Evolutionary conservation across 2,329 filamentous ascomycete species (phyloP), one percentile per base, ranked within the genome.

Genomic region (Penicillium sp.): DNA sequence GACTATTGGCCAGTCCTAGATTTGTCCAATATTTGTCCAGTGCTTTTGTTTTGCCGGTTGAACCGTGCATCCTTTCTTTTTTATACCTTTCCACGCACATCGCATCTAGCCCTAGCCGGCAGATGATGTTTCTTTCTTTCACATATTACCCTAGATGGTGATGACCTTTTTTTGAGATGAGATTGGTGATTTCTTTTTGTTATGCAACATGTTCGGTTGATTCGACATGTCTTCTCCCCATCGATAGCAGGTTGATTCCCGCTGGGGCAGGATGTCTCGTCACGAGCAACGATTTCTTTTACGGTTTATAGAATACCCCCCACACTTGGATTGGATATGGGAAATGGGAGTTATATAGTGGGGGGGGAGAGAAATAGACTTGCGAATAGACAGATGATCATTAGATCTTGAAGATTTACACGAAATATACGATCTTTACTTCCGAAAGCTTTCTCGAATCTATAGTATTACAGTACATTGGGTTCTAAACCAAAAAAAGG

Each of bases 1-100:
- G 50, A 67, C 60, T 53, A 66, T 78, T 50, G 75, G 75, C 52
- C 58, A 63, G 62, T 56, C 63, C 47, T 63, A 59, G 34, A 39
- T 51, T 25, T 48, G 31, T 33, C 11, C 11, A 33, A 15, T 33
- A 6, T 33, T 13, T 15, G 29, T 55, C 21, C 21, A 27, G 34
- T 36, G 9, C 25, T 43, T 16, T 48, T 56, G 36, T 48, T 27
- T 47, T 58, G 63, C 62, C 64, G 64, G 63, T 66, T 67, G 65
- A 66, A 60, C 65, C 60, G 65, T 47, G 62, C 65, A 62, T 61
- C 61, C 65, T 46, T 58, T 60, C 51, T 45, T 59, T 60, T 55
- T 39, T 21, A 38, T 50, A 33, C 19, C 25, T 44, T 33, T 55
- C 45, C 31, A 51, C 31, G 33, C 46, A 19, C 21, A 29, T 38